Percentiles rank a stretch among this genome's conserved stretches.
Conservation (phyloP, 257 asterid genomes). For the Rubia yunnanensis region DNA sequence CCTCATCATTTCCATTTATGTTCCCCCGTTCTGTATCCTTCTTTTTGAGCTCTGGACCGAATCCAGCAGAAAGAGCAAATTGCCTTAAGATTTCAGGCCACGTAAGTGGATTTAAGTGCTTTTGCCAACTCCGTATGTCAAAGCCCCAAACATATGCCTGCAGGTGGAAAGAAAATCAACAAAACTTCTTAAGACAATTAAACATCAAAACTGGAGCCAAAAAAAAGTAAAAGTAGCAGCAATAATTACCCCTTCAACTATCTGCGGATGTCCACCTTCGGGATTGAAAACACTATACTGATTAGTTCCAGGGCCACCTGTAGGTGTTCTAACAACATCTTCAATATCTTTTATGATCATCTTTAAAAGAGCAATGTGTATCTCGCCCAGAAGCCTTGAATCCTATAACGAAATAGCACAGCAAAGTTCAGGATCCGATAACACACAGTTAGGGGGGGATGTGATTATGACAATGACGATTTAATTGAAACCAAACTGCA, state of each 20-base stretch:
- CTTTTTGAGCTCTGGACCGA: constrained; percentile 84
- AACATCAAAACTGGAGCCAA: constrained; percentile 4
- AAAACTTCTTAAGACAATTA: constrained; percentile 7
- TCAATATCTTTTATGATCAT: constrained; percentile 89
- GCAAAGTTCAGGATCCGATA: constrained; percentile 3
- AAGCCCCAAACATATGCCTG: constrained; percentile 99
- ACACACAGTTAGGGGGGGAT: neutral
- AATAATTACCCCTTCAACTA: constrained; percentile 92
- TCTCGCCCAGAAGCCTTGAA: constrained; percentile 84
- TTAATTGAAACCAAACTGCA: neutral
- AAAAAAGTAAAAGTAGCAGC: neutral
- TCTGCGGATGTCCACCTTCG: constrained; percentile 98
- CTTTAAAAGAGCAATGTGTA: constrained; percentile 65
- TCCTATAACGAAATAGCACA: constrained; percentile 45
- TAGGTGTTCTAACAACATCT: constrained; percentile 89
- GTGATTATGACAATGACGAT: neutral
- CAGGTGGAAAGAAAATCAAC: constrained; percentile 13
- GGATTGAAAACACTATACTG: constrained; percentile 89
- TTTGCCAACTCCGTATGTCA: constrained; percentile 88
- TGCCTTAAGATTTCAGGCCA: constrained; percentile 97
- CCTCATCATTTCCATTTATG: constrained; percentile 62
- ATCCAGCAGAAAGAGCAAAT: constrained; percentile 90
- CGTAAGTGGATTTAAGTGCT: constrained; percentile 72
- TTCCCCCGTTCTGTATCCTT: constrained; percentile 46
- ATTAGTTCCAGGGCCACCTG: constrained; percentile 99